phyloP scores from a whole-genome alignment of 2,329 filamentous ascomycete species.

The Furcasterigmium sp. region DNA sequence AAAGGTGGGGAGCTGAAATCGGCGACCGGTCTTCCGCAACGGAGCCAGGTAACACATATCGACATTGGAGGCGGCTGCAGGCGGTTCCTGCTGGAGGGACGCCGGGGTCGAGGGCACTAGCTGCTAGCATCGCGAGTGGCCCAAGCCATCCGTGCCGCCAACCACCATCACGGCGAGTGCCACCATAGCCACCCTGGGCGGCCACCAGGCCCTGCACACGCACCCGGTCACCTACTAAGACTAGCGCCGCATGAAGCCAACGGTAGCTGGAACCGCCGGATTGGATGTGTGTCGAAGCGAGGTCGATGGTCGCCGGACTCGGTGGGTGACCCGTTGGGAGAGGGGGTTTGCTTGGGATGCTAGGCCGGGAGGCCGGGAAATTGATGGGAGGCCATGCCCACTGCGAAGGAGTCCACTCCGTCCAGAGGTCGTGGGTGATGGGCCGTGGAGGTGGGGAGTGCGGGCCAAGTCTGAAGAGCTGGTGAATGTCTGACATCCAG shows the following conservation, averaged over 20 bases:
- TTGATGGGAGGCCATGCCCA: too few species aligned
- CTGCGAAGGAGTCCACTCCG: background rate
- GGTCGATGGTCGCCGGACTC: background rate
- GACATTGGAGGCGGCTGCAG: background rate
- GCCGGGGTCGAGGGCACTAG: background rate
- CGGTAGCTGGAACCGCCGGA: background rate
- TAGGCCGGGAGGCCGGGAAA: too few species aligned
- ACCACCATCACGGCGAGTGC: background rate
- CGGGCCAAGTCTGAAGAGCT: too few species aligned
- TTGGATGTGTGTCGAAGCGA: background rate
- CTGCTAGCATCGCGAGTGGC: background rate
- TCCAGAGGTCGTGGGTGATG: too few species aligned
- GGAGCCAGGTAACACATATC: background rate
- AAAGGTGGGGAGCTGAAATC: background rate
- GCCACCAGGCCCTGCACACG: background rate
- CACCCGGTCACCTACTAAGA: background rate
- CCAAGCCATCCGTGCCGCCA: background rate
- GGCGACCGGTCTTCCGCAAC: background rate
- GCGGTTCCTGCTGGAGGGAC: background rate
- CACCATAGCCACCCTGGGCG: background rate
- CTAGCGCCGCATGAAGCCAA: background rate
- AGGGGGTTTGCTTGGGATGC: too few species aligned
- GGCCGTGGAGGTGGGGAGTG: too few species aligned
- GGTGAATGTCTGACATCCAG: too few species aligned
- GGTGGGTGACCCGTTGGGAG: too few species aligned